Base-by-base conservation (phyloP, 148 eudicot genomes). In the Camellia granthamiana region DNA sequence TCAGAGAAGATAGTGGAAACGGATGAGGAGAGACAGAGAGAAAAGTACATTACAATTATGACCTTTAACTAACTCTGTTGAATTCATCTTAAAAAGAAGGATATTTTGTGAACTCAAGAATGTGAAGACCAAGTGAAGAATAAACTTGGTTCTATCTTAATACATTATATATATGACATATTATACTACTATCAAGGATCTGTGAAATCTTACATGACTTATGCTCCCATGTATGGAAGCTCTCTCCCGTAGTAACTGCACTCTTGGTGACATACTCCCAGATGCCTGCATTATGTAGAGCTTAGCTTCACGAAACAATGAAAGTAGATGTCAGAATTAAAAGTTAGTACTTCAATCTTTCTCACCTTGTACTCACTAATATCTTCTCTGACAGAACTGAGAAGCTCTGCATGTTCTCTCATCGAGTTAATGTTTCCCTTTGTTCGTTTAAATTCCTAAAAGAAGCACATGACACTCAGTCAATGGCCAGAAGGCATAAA, bases 401-500 rank as follows among this genome's bases (percentile, higher is more conserved):
- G 97, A 72, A 95, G 99, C 87, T 95, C 99, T 21, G 97, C 97
- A 75, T 93, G 97, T 86, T 95, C 99, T 85, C 84, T 90, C 97
- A 95, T 95, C 51, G 97, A 91, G 74, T 86, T 92, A 81, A 95
- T 93, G 83, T 93, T 95, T 73, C 98, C 97, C 85, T 92, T 95
- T 74, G 86, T 95, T 66, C 98, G 89, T 89, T 90, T 89, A 82
- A 92, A 95, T 83, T 93, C 97, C 97, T 93, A 76, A 42, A 85
- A 77, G 74, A 77, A 86, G 54, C 21, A 12, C 13, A 83, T 79
- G 72, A 49, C 46, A 51, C 77, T 59, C 21, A 68, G 43, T 71
- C 55, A 81, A 73, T 21, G 70, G 47, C 72, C 70, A 52, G 43
- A 78, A 52, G 46, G 43, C 56, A 80, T 9, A n/a, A 85, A 69